Percentiles rank a stretch among this genome's conserved stretches.
Evolutionary conservation across 768 basidiomycete genomes (phyloP).

Genomic region (Trametes cingulata): DNA sequence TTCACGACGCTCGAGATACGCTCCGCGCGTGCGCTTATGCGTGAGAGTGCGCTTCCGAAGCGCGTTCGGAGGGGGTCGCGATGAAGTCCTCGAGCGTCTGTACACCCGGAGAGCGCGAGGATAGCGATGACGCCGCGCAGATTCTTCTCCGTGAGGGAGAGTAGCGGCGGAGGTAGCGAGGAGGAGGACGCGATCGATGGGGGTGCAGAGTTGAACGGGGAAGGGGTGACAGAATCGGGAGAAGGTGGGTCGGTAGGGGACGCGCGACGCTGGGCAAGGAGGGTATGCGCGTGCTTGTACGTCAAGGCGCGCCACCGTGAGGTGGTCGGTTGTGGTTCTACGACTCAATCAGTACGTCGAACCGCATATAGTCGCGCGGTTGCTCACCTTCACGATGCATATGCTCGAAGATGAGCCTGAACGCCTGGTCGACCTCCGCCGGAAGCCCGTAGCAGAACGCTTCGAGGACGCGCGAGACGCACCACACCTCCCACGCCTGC

Average conservation of each 20-base stretch:
- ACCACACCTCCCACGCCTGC: slow-evolving; percentile 40
- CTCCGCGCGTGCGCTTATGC: slow-evolving; percentile 32
- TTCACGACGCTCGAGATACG: slow-evolving; percentile 30
- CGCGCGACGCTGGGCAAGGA: slow-evolving; percentile 17
- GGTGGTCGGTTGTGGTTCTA: slow-evolving; percentile 39
- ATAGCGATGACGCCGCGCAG: slow-evolving; percentile 36
- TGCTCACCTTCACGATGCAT: slow-evolving; percentile 35
- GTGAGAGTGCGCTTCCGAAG: slow-evolving; percentile 31
- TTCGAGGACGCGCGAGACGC: slow-evolving; percentile 33
- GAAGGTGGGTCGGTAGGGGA: slow-evolving; percentile 14
- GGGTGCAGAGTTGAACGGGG: slow-evolving; percentile 25
- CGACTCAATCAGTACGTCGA: not conserved
- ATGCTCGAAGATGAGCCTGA: slow-evolving; percentile 31
- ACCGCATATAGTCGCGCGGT: not conserved
- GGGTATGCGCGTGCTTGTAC: slow-evolving; percentile 31
- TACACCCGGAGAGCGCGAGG: slow-evolving; percentile 34
- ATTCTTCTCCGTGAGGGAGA: slow-evolving; percentile 25
- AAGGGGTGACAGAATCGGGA: slow-evolving; percentile 24
- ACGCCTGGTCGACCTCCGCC: slow-evolving; percentile 31
- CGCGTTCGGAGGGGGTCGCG: slow-evolving; percentile 33
- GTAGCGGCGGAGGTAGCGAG: slow-evolving; percentile 18
- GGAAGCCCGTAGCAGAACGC: slow-evolving; percentile 36
- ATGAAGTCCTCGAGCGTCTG: slow-evolving; percentile 30
- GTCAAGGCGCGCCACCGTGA: slow-evolving; percentile 40
- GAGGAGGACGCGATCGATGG: slow-evolving; percentile 18